Conservation (phyloP, 2,329 filamentous ascomycete species). For the Purpureocillium lavendulum region DNA sequence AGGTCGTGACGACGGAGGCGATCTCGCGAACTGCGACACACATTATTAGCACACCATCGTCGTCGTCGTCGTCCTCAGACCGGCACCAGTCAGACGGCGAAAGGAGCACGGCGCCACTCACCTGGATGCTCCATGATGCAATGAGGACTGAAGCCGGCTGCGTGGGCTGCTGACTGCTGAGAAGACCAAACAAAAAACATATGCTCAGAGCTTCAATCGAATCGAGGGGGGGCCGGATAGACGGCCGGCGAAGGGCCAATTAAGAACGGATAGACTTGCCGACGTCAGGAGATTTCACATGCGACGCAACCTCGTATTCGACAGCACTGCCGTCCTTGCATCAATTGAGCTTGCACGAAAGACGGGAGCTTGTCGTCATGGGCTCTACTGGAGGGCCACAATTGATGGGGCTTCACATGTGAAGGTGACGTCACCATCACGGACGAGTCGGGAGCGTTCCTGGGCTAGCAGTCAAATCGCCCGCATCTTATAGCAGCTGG, state of each 20-base stretch:
- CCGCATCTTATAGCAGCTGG: too few species aligned
- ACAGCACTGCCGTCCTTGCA: neutral
- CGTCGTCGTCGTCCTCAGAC: too few species aligned
- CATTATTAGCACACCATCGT: too few species aligned
- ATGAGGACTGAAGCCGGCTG: neutral
- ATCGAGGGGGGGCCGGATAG: too few species aligned
- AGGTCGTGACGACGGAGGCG: conserved; percentile 52
- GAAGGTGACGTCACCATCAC: conserved; percentile 17
- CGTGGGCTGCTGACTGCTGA: too few species aligned
- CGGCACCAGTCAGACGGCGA: too few species aligned
- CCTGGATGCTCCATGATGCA: conserved; percentile 34
- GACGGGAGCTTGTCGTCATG: too few species aligned
- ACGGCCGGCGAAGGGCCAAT: neutral
- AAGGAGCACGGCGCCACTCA: conserved; percentile 12
- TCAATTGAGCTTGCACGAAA: neutral
- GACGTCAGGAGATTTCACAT: too few species aligned
- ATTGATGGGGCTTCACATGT: conserved; percentile 4
- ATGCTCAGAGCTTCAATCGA: too few species aligned
- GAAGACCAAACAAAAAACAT: too few species aligned
- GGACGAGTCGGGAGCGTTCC: neutral
- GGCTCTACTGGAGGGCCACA: conserved; percentile 2
- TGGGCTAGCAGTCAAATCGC: neutral
- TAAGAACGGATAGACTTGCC: neutral
- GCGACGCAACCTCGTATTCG: too few species aligned
- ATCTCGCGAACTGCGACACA: conserved; percentile 42